Evolutionary conservation across 2,329 filamentous ascomycete genomes (phyloP).

Genomic region (Colletotrichum destructivum): DNA sequence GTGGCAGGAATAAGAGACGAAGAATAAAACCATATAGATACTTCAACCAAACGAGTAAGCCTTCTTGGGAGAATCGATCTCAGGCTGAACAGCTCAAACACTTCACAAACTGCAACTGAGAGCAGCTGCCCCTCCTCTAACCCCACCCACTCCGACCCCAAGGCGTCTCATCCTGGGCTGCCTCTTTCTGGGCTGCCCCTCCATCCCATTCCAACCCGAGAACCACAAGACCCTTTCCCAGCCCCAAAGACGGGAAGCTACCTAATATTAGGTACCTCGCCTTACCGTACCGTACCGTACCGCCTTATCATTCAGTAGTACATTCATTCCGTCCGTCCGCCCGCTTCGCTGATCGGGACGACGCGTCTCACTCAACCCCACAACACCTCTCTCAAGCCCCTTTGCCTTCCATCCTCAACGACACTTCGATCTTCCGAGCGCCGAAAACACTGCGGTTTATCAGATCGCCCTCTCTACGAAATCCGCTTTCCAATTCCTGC

Average conservation of each 20-base stretch:
- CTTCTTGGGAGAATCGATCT: constrained; percentile 8
- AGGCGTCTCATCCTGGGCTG: constrained; percentile 40
- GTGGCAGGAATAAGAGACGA: neutral
- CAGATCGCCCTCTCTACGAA: neutral
- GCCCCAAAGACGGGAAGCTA: constrained; percentile 3
- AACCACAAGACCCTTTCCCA: constrained; percentile 8
- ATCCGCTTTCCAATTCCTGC: neutral
- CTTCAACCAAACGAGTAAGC: neutral
- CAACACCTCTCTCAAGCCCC: constrained; percentile 12
- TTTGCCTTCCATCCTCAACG: constrained; percentile 27
- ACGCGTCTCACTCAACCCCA: constrained; percentile 28
- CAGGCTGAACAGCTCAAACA: constrained; percentile 4
- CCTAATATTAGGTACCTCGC: neutral
- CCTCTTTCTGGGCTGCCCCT: constrained; percentile 29
- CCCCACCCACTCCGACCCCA: constrained; percentile 31
- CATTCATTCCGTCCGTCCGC: constrained; percentile 3
- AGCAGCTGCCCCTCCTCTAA: constrained; percentile 20
- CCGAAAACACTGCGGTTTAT: constrained; percentile 5
- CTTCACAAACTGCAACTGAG: constrained; percentile 24
- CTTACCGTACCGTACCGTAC: neutral
- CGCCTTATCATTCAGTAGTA: neutral
- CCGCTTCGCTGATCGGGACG: constrained; percentile 1
- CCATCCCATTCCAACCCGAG: constrained; percentile 1
- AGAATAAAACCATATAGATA: neutral
- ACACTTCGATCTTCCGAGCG: constrained; percentile 24